These are phyloP conservation scores for Corrigiola litoralis DNA, from an alignment of 179 eudicot species.

Conservation along the genomic window DNA sequence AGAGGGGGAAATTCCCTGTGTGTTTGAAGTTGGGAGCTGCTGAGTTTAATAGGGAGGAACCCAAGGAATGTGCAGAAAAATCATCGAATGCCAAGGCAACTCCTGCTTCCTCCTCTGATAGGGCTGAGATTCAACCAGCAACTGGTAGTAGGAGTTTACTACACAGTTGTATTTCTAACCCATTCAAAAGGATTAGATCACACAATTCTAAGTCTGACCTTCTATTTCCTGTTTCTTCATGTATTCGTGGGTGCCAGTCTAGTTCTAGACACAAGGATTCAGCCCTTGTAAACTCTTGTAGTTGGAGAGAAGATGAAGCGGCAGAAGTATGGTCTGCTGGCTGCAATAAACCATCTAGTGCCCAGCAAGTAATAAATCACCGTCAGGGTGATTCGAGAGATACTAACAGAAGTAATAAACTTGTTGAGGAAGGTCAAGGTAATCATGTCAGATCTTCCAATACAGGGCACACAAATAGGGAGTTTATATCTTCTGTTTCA, in stretches of 20 bases:
- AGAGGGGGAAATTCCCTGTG: conserved; percentile 16
- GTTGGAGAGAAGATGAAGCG: conserved; percentile 18
- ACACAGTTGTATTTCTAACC: conserved; percentile 11
- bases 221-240: conserved; percentile 15
- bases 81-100: conserved; percentile 1
- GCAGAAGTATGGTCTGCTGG: conserved; percentile 15
- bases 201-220: conserved; percentile 20
- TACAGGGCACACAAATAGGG: conserved; percentile 15
- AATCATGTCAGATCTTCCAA: conserved; percentile 13
- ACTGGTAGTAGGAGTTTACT: conserved; percentile 16
- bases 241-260: conserved; percentile 19
- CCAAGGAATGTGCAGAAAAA: conserved; percentile 13
- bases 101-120: conserved; percentile 18
- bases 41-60: conserved; percentile 20
- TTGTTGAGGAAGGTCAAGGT: conserved; percentile 14
- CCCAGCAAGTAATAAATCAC: conserved; percentile 16
- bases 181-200: conserved; percentile 28
- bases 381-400: conserved; percentile 17
- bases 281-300: conserved; percentile 18
- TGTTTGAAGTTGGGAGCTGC: conserved; percentile 13
- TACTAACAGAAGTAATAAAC: conserved; percentile 16
- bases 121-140: conserved; percentile 15
- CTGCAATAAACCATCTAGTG: conserved; percentile 11
- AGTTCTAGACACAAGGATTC: conserved; percentile 15
- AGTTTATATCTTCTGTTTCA: conserved; percentile 25